Conservation (phyloP, 768 basidiomycete genomes). For the Leccinum incarnatum region DNA sequence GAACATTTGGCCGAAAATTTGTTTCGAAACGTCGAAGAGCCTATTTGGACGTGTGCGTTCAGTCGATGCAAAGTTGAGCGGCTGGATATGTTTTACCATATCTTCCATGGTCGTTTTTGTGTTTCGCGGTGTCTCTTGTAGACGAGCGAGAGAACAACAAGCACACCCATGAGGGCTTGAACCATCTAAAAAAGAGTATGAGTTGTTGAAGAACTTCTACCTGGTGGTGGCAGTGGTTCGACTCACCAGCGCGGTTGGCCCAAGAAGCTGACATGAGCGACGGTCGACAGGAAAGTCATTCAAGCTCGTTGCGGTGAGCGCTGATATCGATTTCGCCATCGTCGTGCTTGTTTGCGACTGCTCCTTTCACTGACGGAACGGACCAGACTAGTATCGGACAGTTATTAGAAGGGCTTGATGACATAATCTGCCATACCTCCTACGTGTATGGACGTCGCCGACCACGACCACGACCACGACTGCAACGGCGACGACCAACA, state of each 20-base stretch:
- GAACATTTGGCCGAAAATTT: conserved; percentile 82
- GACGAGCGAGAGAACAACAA: conserved; percentile 85
- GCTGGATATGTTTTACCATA: conserved; percentile 61
- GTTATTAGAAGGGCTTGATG: neutral
- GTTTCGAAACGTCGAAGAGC: conserved; percentile 93
- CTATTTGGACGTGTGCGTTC: conserved; percentile 36
- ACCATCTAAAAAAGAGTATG: conserved; percentile 49
- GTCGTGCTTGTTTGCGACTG: neutral
- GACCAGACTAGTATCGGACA: neutral
- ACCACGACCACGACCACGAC: too few relatives aligned
- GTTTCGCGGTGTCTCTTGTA: conserved; percentile 87
- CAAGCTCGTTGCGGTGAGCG: conserved; percentile 8
- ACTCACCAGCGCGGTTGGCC: conserved; percentile 46
- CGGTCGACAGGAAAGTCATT: conserved; percentile 40
- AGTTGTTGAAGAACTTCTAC: neutral
- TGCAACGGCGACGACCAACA: neutral
- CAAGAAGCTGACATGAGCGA: conserved; percentile 43
- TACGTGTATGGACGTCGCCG: too few relatives aligned
- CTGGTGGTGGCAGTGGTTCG: neutral
- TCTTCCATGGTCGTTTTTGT: conserved; percentile 85
- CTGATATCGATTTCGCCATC: conserved; percentile 11
- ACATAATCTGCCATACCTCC: neutral
- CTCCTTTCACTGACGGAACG: neutral
- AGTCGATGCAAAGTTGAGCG: conserved; percentile 1
- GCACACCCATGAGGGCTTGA: conserved; percentile 84